These are phyloP conservation scores for Sporothrix curviconia DNA, from an alignment of 2,329 filamentous ascomycete species.

Conservation along the genomic window DNA sequence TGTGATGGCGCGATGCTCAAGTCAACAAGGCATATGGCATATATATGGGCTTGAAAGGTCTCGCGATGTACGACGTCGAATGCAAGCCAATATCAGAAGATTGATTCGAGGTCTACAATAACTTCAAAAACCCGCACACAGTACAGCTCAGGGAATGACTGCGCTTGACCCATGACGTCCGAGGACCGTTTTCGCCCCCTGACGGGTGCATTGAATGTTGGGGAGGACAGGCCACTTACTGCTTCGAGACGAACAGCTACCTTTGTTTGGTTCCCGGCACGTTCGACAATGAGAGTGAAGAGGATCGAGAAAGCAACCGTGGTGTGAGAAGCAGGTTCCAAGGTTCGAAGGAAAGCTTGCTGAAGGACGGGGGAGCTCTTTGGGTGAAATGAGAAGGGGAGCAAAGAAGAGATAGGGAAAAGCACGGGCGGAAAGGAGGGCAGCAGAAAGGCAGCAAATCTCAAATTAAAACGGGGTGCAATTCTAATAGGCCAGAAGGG, in stretches of 20 bases:
- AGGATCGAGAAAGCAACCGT: neutral
- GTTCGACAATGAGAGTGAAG: neutral
- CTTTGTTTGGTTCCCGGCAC: neutral
- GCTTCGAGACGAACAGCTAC: neutral
- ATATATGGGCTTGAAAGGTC: too few species aligned
- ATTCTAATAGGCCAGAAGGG: constrained; percentile 7
- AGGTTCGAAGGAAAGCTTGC: constrained; percentile 2
- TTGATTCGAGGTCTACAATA: too few species aligned
- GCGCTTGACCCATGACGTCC: neutral
- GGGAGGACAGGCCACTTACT: neutral
- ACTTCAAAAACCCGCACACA: too few species aligned
- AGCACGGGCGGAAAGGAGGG: neutral
- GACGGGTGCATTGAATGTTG: neutral
- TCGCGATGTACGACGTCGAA: too few species aligned
- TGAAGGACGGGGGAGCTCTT: neutral
- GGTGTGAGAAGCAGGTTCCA: neutral
- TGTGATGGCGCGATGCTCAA: neutral
- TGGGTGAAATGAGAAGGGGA: neutral
- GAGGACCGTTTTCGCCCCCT: neutral
- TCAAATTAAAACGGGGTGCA: constrained; percentile 9
- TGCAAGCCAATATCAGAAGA: too few species aligned
- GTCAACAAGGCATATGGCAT: too few species aligned
- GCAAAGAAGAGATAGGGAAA: constrained; percentile 1
- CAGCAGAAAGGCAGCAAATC: constrained; percentile 7
- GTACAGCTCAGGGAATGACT: too few species aligned